A percentile compares a stretch with the other conserved stretches of the same genome.
These are phyloP conservation scores for Apodospora peruviana DNA, from an alignment of 495 filamentous ascomycete species.

Conservation along the genomic window DNA sequence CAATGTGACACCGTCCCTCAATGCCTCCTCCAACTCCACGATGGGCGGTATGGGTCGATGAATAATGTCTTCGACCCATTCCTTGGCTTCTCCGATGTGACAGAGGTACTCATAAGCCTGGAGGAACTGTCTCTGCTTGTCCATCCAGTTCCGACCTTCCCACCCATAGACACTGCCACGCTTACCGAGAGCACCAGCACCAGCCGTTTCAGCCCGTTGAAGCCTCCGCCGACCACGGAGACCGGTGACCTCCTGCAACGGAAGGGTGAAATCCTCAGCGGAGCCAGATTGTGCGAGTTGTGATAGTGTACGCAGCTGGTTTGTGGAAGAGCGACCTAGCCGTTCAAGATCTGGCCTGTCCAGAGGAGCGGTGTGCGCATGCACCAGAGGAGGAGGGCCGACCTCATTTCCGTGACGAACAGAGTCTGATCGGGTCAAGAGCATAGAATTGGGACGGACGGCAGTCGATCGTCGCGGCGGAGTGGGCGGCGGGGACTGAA, in stretches of 20 bases:
- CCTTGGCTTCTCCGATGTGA: slow-evolving; percentile 98
- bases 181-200: slow-evolving; percentile 39
- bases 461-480: slow-evolving; percentile 32
- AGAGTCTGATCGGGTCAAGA: slow-evolving; percentile 47
- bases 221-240: slow-evolving; percentile 76
- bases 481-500: slow-evolving; percentile 24
- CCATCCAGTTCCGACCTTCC: slow-evolving; percentile 95
- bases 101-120: slow-evolving; percentile 99
- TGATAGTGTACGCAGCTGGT: slow-evolving; percentile 83
- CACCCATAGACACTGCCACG: slow-evolving; percentile 57
- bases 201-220: slow-evolving; percentile 60
- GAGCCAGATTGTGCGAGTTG: slow-evolving; percentile 71
- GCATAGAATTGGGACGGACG: slow-evolving; percentile 49
- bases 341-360: slow-evolving; percentile 67
- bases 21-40: slow-evolving; percentile 89
- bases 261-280: slow-evolving; percentile 72
- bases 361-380: slow-evolving; percentile 45
- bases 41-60: slow-evolving; percentile 86
- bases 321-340: slow-evolving; percentile 77
- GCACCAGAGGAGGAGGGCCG: slow-evolving; percentile 31
- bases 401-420: slow-evolving; percentile 29
- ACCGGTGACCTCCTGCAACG: slow-evolving; percentile 78
- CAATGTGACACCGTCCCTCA: slow-evolving; percentile 89
- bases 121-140: slow-evolving; percentile 91
- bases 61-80: slow-evolving; percentile 97